phyloP scores from a whole-genome alignment of 768 basidiomycete genomes.

The Boletellus ananiceps region DNA sequence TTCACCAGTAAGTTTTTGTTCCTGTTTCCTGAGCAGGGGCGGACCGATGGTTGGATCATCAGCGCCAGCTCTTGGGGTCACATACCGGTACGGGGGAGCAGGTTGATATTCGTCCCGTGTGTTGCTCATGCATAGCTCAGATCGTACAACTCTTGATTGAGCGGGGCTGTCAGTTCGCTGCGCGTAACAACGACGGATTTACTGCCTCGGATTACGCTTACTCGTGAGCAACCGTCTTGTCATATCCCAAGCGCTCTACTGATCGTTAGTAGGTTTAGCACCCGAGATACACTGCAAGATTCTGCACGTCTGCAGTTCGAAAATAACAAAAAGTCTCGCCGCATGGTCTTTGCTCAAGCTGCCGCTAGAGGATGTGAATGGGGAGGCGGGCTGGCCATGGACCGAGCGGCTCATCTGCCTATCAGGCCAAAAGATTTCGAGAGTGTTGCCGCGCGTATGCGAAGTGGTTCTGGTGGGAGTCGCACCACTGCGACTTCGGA shows the following conservation, averaged over 20 bases:
- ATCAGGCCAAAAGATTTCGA: slow-evolving; percentile 40
- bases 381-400: slow-evolving; percentile 39
- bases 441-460: slow-evolving; percentile 50
- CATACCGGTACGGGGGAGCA: slow-evolving; percentile 52
- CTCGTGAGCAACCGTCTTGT: slow-evolving; percentile 17
- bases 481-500: slow-evolving; percentile 73
- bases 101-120: neutral
- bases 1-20: slow-evolving; percentile 73
- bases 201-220: slow-evolving; percentile 92
- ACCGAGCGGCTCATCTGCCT: slow-evolving; percentile 44
- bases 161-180: slow-evolving; percentile 77
- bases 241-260: slow-evolving; percentile 1
- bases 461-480: slow-evolving; percentile 79
- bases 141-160: slow-evolving; percentile 85
- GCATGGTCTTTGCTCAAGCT: slow-evolving; percentile 68
- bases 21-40: neutral
- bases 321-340: slow-evolving; percentile 70
- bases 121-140: slow-evolving; percentile 33
- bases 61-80: slow-evolving; percentile 90
- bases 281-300: slow-evolving; percentile 73
- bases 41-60: slow-evolving; percentile 9
- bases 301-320: slow-evolving; percentile 77
- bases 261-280: slow-evolving; percentile 50
- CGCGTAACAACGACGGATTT: slow-evolving; percentile 87
- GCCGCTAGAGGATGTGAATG: slow-evolving; percentile 64